Percentiles rank a stretch among this genome's conserved stretches.
These are phyloP conservation scores for Colletotrichum graminicola DNA, from an alignment of 2,329 filamentous ascomycete genomes.

Conservation along the genomic window DNA sequence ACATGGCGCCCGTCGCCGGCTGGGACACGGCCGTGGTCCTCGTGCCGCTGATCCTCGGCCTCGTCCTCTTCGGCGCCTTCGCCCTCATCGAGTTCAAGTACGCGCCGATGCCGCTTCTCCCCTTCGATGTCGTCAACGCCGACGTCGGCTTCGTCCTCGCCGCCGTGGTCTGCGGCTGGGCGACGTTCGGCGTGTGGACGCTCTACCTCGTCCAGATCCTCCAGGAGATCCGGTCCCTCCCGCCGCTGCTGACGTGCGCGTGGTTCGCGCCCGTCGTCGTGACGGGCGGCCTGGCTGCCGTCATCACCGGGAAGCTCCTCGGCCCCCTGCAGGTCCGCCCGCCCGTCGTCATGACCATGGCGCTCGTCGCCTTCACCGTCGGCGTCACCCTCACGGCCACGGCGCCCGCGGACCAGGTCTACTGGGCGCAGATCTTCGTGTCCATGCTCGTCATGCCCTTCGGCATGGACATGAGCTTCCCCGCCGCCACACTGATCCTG, in stretches of 20 bases:
- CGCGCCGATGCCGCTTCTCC: conserved; percentile 67
- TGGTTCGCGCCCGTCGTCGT: conserved; percentile 60
- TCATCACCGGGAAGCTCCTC: conserved; percentile 58
- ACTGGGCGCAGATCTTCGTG: conserved; percentile 75
- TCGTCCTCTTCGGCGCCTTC: conserved; percentile 67
- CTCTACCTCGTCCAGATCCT: conserved; percentile 65
- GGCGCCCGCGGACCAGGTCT: conserved; percentile 66
- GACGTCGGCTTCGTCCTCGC: conserved; percentile 68
- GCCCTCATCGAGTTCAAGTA: conserved; percentile 65
- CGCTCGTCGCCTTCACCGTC: conserved; percentile 58
- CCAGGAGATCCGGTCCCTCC: conserved; percentile 55
- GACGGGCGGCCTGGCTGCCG: conserved; percentile 58
- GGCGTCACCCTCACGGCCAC: conserved; percentile 59
- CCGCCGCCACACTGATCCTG: conserved; percentile 71
- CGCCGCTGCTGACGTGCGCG: conserved; percentile 58
- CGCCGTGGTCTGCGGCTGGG: conserved; percentile 67
- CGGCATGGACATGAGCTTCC: conserved; percentile 77
- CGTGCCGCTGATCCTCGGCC: conserved; percentile 67
- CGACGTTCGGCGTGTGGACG: conserved; percentile 66
- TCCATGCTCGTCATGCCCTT: conserved; percentile 69
- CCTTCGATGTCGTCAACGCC: conserved; percentile 62
- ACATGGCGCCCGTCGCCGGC: conserved; percentile 70
- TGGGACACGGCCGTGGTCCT: conserved; percentile 70
- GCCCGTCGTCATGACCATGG: conserved; percentile 58
- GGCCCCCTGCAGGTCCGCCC: conserved; percentile 53